A percentile compares a stretch with the other conserved stretches of the same genome.
Evolutionary conservation across 768 basidiomycete genomes (phyloP).

Genomic region (Mycena capillaripes): DNA sequence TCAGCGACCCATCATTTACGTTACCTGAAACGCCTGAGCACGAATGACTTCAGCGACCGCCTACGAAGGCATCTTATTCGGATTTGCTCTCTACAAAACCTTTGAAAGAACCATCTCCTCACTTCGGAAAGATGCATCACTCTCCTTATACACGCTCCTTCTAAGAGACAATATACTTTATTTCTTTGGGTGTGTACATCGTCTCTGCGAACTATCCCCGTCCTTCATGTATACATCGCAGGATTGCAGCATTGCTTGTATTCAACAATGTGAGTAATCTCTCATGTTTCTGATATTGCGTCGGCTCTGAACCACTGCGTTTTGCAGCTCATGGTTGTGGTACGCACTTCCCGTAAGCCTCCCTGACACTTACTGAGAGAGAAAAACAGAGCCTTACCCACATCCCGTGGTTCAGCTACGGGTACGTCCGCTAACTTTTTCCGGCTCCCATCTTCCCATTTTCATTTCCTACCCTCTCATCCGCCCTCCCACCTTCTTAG

Average conservation of each 20-base stretch:
- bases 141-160: conserved; percentile 52
- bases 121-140: conserved; percentile 40
- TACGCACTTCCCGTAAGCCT: not conserved
- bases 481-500: conserved; percentile 30
- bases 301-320: not conserved
- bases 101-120: conserved; percentile 41
- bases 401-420: conserved; percentile 67
- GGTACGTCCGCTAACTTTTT: conserved; percentile 46
- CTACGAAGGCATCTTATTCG: conserved; percentile 59
- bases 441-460: too few relatives aligned
- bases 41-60: conserved; percentile 16
- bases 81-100: conserved; percentile 55
- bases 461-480: not conserved
- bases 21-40: not conserved
- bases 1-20: not conserved
- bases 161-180: conserved; percentile 62
- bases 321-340: conserved; percentile 34
- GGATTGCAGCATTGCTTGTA: conserved; percentile 54
- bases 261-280: conserved; percentile 60
- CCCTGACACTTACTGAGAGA: not conserved
- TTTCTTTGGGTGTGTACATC: conserved; percentile 54
- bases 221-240: conserved; percentile 28
- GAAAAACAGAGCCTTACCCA: conserved; percentile 50
- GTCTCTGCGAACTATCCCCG: too few relatives aligned
- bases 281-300: not conserved